Percentiles rank a stretch among this genome's conserved stretches.
phyloP scores from a whole-genome alignment of 2,329 filamentous ascomycete genomes.

The Penicillium sp. region DNA sequence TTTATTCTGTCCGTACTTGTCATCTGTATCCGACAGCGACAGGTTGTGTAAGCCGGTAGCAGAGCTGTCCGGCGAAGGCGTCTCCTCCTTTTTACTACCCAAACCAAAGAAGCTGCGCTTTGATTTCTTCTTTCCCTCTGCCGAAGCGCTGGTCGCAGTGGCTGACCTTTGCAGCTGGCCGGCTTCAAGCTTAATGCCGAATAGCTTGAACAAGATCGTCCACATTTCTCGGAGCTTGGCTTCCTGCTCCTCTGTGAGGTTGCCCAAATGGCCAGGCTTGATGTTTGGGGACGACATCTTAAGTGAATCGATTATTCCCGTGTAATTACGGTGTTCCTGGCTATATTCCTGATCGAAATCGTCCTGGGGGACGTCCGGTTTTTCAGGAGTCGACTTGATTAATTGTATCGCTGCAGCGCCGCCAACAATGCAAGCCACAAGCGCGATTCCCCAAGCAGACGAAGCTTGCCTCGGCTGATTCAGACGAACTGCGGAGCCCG shows the following conservation, averaged over 20 bases:
- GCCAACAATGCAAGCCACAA: slow-evolving; percentile 30
- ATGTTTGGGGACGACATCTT: slow-evolving; percentile 31
- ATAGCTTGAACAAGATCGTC: slow-evolving; percentile 70
- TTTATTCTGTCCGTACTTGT: slow-evolving; percentile 90
- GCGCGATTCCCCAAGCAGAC: slow-evolving; percentile 35
- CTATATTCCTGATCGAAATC: not conserved
- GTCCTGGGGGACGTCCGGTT: not conserved
- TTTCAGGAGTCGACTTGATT: slow-evolving; percentile 6
- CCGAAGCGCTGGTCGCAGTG: not conserved
- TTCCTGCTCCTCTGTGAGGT: slow-evolving; percentile 84
- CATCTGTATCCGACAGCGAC: slow-evolving; percentile 57
- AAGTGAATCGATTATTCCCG: slow-evolving; percentile 34
- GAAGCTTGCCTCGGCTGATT: slow-evolving; percentile 31
- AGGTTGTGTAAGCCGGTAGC: slow-evolving; percentile 36
- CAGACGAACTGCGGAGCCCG: slow-evolving; percentile 17
- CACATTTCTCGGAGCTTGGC: slow-evolving; percentile 85
- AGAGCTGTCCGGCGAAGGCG: slow-evolving; percentile 36
- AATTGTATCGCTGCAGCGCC: slow-evolving; percentile 32
- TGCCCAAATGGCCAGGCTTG: slow-evolving; percentile 68
- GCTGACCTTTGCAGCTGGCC: slow-evolving; percentile 17
- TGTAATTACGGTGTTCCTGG: slow-evolving; percentile 21
- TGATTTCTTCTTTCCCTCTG: slow-evolving; percentile 59
- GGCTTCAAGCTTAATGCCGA: slow-evolving; percentile 53
- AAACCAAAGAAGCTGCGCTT: slow-evolving; percentile 66
- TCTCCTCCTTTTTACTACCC: slow-evolving; percentile 58